Conservation (phyloP, 2,329 filamentous ascomycete genomes). For the Beauveria brongniartii region DNA sequence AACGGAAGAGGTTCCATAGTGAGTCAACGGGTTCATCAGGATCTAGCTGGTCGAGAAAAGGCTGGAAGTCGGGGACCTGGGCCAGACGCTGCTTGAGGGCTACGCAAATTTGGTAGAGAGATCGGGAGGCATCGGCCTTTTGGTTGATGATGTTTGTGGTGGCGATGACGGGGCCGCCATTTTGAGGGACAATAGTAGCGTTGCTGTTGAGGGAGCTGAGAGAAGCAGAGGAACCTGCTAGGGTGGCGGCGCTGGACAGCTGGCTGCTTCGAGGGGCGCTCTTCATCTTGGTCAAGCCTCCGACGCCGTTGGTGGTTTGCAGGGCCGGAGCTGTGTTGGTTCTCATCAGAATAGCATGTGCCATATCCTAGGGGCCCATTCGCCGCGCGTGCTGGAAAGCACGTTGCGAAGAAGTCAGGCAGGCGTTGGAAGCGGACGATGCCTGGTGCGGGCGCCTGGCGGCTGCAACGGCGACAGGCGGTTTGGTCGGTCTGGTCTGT, state of each 20-base stretch:
- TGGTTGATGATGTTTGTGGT: constrained; percentile 96
- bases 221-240: constrained; percentile 45
- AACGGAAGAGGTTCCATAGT: constrained; percentile 79
- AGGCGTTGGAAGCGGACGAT: neutral
- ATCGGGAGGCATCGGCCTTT: constrained; percentile 82
- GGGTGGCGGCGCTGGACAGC: constrained; percentile 53
- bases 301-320: constrained; percentile 38
- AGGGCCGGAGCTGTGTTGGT: constrained; percentile 51
- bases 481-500: neutral
- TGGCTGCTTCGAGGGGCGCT: constrained; percentile 50
- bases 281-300: constrained; percentile 41
- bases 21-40: constrained; percentile 73
- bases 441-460: neutral
- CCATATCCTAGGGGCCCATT: constrained; percentile 44
- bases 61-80: constrained; percentile 76
- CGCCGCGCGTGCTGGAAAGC: constrained; percentile 17
- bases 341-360: constrained; percentile 51
- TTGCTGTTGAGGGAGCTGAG: constrained; percentile 40
- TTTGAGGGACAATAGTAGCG: constrained; percentile 36
- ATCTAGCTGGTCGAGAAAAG: constrained; percentile 64
- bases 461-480: neutral
- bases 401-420: constrained; percentile 4
- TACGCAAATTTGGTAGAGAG: constrained; percentile 92
- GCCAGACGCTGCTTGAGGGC: constrained; percentile 72
- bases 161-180: constrained; percentile 58